Evolutionary conservation across 305 asterid genomes (phyloP), one percentile per base, ranked within the genome.

Genomic region (Plantago lanceolata): DNA sequence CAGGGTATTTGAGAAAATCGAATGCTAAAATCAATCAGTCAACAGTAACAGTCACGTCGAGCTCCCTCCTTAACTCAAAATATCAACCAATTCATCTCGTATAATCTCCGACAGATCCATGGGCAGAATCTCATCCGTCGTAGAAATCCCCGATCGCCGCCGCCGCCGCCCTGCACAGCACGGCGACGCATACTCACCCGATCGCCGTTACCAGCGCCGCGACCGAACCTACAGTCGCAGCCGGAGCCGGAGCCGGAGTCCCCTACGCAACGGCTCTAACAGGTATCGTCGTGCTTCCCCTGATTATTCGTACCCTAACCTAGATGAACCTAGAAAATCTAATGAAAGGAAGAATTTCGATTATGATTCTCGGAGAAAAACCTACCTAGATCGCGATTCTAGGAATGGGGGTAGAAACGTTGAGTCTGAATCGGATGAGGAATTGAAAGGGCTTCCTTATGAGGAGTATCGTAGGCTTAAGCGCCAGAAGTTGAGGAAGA

Each of bases 351-450:
- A 66, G 56, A 57, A 67, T 47, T 43, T 59, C 7, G 61, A 63
- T 24, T 57, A 73, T 31, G 85, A 69, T 62, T 65, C 66, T 20
- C 67, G 75, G 21, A 76, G 65, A 43, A 75, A 79, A 12, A 1
- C 81, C 31, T 88, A 81, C 67, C 84, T 84, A 3, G 91, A 84
- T 78, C 86, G 93, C 8, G 95, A 85, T 77, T 37, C 68, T 63
- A 71, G 80, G 48, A 80, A 80, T 49, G 79, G n/a, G n/a, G n/a
- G 79, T 8, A 68, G 80, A 29, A 26, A n/a, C 5, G 8, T 14
- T 20, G 92, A 76, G 62, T 74, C 84, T 19, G 95, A 90, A 45
- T 87, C 97, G 0, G 99, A 93, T n/a, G 97, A 93, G 19, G 97
- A 93, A 64, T 65, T 87, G 68, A 90, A 82, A 73, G 91, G 89